Evolutionary conservation across 176 grass and related monocot species (phyloP), one percentile per base, ranked within the genome.

Genomic region (Carex pumila): DNA sequence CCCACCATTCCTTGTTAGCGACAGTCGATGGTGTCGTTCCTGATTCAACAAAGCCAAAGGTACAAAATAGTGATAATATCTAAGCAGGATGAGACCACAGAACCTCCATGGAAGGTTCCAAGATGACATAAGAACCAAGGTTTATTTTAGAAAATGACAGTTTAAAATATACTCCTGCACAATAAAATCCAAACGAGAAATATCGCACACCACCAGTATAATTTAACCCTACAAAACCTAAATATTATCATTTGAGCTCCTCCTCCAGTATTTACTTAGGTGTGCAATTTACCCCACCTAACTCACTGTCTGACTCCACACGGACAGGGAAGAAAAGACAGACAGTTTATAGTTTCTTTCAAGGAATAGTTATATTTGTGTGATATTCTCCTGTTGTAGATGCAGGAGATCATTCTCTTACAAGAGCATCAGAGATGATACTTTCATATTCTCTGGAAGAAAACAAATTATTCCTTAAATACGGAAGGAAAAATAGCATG

Each of bases 1-100:
- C 50, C 88, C 84, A 97, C 94, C 94, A 97, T 78, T 97, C 94
- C 84, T 94, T 94, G 69, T 94, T 53, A 0, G 94, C 50, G 1
- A 92, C 70, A 2, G 92, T 97, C 21, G 30, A 84, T 17, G 94
- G 92, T 47, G 90, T 97, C 0, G 94, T 97, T n/a, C 94, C 94
- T 97, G 84, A 2, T 89, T 84, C 32, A 83, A 84, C 74, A 29
- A 3, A 70, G 19, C 64, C 18, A 61, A 79, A 21, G 5, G 30
- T 75, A 39, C 10, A 56, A 21, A n/a, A 49, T 65, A 29, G 5
- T 5, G 5, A 21, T 34, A 22, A 6, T 25, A 21, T 7, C 18
- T 76, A 49, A 43, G 29, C 19, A 6, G 60, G 37, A 39, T 83
- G 29, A 19, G 25, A 73, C 18, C 36, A 36, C 21, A 25, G 73